A percentile compares a stretch with the other conserved stretches of the same genome.
Conservation (phyloP, 331 rosid genomes). For the Quercus phellos region DNA sequence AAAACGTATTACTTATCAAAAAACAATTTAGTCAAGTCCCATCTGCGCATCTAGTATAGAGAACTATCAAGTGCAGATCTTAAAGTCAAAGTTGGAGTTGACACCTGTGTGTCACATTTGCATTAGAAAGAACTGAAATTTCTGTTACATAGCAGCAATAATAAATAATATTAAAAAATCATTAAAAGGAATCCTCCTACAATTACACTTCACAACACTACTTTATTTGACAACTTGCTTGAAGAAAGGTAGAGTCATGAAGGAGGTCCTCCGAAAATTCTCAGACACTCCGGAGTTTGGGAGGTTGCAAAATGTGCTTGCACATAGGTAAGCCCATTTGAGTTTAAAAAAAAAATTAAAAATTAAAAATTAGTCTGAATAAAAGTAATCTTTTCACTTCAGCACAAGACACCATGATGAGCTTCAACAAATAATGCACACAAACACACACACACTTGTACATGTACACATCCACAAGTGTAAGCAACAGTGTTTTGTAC, state of each 20-base stretch:
- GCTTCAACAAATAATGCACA: background rate
- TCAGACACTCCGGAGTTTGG: background rate
- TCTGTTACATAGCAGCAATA: background rate
- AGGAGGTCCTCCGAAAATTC: background rate
- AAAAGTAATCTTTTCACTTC: background rate
- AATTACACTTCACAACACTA: background rate
- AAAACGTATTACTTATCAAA: no score
- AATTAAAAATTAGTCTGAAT: background rate
- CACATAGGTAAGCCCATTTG: background rate
- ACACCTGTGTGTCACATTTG: no score
- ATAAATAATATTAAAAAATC: background rate
- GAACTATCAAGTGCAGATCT: background rate
- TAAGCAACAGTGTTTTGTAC: conserved; percentile 24
- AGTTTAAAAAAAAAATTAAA: no score
- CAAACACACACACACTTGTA: background rate
- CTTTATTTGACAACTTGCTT: background rate
- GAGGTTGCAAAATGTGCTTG: no score
- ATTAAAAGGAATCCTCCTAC: background rate
- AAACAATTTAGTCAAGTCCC: background rate
- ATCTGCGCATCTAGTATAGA: background rate
- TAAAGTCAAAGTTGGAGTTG: background rate
- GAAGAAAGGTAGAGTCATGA: background rate
- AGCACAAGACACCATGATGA: background rate
- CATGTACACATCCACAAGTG: background rate
- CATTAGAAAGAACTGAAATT: background rate